Base-by-base conservation (phyloP, 352 stramenopile species). In the Albugo candida region DNA sequence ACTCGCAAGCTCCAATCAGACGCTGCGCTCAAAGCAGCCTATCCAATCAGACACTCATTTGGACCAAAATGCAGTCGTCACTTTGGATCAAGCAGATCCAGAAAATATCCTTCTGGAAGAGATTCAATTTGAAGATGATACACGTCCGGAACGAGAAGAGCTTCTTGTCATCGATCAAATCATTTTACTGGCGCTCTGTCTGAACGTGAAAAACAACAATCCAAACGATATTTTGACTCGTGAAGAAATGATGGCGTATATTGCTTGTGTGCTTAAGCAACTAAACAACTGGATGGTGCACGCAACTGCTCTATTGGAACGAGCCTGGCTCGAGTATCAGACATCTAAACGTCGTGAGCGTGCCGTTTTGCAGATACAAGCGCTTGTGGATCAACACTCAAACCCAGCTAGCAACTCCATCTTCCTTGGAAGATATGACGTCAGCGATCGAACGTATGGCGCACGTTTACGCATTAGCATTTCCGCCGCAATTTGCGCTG, bases 271-370 rank as follows among this genome's bases (percentile, higher is more conserved):
- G 20, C 64, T 97, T 6, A 69, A 92, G 46, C 92, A 95, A 53
- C 83, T 74, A 2, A 91, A 95, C 62, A 95, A 97, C 64, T 97
- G 91, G 89, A 97, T 97, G 82, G 81, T 97, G 1, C 95, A 97
- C 63, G 94, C 87, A 6, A 96, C 87, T 10, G 88, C 67, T 24
- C 70, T 97, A 31, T 66, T 97, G 19, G 83, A 96, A 61, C 71
- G 72, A 18, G 76, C 88, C 24, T 95, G 88, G 85, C 70, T 98
- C 31, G 92, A 98, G 64, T 97, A 83, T 55, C 85, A 96, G 58
- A 79, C 78, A 13, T 83, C 69, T 2, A 91, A 97, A 56, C 84
- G 81, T 13, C 74, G 87, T 51, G 91, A 98, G 58, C 73, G 93
- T 27, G 85, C 84, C 11, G 86, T 97, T 66, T n/a, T 98, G 43